Evolutionary conservation across 2,329 filamentous ascomycete genomes (phyloP), one percentile per base, ranked within the genome.

Genomic region (Paecilomyces dactylethromorphus): DNA sequence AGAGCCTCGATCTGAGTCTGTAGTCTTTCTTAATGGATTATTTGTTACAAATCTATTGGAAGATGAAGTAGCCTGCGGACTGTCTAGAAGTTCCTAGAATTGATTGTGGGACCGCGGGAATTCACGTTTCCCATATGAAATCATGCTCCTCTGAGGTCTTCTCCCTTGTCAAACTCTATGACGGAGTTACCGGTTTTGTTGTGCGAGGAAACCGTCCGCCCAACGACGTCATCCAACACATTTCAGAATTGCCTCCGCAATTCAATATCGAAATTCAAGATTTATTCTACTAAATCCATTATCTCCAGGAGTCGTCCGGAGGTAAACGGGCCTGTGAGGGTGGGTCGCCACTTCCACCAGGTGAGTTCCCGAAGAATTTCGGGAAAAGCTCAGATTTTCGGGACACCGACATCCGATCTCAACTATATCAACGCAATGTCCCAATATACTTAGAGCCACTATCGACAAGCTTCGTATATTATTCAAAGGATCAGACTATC

Each of bases 1-100:
- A 62, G 31, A 61, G 63, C 26, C 62, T 70, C 45, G 64, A 69
- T 49, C 49, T 69, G 55, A 59, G 56, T 35, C 45, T 64, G 10
- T 18, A 60, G 21, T 56, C 58, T 12, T 24, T 18, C 45, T 15
- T 45, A 31, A 33, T 55, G n/a, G 24, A 45, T 18, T 45, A 8
- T 8, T 45, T n/a, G 13, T n/a, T n/a, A 7, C 35, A n/a, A 8
- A 18, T 45, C 24, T 5, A 26, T 26, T 5, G 24, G 5, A 26
- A 26, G 24, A 26, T 45, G 35, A 45, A 45, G 13, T 8, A 2
- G 8, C 24, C 24, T 26, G 5, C 24, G 3, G 24, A 3, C 24
- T 26, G 12, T 39, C 33, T 45, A 45, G 35, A 45, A 8, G 13
- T 8, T 45, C 3, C 13, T 39, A 4, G 4, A 15, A 39, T 39